Percentiles rank a stretch among this genome's conserved stretches.
These are phyloP conservation scores for Pestalotiopsis fici DNA, from an alignment of 2,329 filamentous ascomycete genomes.

Conservation along the genomic window DNA sequence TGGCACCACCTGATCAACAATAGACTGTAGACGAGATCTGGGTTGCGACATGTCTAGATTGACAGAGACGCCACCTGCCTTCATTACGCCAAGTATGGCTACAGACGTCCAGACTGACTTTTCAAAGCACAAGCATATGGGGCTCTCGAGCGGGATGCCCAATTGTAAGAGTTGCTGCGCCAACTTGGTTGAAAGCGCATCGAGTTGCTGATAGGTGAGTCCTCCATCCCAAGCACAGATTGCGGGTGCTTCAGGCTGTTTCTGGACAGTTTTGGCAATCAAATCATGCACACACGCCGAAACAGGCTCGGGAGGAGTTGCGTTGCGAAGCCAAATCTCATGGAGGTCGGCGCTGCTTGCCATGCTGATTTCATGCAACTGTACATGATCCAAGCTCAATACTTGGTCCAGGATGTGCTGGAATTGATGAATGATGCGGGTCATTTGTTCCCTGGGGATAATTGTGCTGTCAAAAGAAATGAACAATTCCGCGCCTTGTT, in stretches of 20 bases:
- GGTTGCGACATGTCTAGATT: constrained; percentile 30
- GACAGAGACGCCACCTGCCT: constrained; percentile 2
- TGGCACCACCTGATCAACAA: not conserved
- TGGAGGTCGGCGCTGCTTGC: too few species aligned
- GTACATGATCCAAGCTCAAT: too few species aligned
- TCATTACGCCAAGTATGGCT: not conserved
- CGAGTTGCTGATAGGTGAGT: constrained; percentile 1
- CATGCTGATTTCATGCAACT: too few species aligned
- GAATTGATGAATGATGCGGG: too few species aligned
- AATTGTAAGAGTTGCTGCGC: not conserved
- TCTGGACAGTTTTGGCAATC: not conserved
- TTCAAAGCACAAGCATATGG: not conserved
- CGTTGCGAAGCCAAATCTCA: too few species aligned
- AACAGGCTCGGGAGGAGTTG: not conserved
- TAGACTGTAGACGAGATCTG: not conserved
- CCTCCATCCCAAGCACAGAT: not conserved
- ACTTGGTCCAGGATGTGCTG: too few species aligned
- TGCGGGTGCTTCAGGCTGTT: not conserved
- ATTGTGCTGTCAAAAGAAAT: too few species aligned
- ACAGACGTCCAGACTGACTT: not conserved
- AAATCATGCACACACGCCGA: not conserved
- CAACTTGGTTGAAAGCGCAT: not conserved
- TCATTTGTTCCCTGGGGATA: too few species aligned
- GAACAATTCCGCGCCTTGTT: too few species aligned
- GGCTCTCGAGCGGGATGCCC: not conserved